phyloP scores from a whole-genome alignment of 2,329 filamentous ascomycete genomes.

The Calonectria pseudoreteaudii region DNA sequence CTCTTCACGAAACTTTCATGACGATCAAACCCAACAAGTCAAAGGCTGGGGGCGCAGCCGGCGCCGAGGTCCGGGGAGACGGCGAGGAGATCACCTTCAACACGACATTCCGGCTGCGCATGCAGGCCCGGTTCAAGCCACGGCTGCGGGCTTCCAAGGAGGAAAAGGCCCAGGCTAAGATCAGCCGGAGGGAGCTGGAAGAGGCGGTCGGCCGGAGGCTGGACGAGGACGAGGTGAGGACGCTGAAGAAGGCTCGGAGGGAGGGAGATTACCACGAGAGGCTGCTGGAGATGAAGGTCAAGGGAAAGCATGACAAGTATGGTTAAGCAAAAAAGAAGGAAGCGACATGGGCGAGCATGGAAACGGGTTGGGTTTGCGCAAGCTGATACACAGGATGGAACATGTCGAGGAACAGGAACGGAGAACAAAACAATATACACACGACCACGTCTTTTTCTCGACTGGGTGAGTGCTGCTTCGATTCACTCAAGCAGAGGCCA shows the following conservation, averaged over 20 bases:
- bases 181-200: conserved; percentile 87
- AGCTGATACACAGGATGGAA: neutral
- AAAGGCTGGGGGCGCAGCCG: conserved; percentile 56
- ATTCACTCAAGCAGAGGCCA: neutral
- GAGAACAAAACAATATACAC: neutral
- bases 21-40: conserved; percentile 66
- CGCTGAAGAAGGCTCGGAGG: conserved; percentile 82
- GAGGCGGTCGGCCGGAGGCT: conserved; percentile 80
- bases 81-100: conserved; percentile 74
- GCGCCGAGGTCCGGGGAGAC: conserved; percentile 81
- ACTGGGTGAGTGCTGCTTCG: neutral
- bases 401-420: neutral
- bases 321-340: conserved; percentile 39
- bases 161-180: conserved; percentile 85
- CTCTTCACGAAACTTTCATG: conserved; percentile 77
- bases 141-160: conserved; percentile 82
- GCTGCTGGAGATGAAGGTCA: conserved; percentile 87
- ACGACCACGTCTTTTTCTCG: neutral
- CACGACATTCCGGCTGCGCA: conserved; percentile 83
- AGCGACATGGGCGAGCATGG: neutral
- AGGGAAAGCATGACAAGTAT: conserved; percentile 92
- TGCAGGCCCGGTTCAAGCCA: conserved; percentile 97
- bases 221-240: conserved; percentile 87
- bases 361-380: neutral
- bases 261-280: conserved; percentile 93